Conservation (phyloP, 129 eudicot species). For the Daucus carota region DNA sequence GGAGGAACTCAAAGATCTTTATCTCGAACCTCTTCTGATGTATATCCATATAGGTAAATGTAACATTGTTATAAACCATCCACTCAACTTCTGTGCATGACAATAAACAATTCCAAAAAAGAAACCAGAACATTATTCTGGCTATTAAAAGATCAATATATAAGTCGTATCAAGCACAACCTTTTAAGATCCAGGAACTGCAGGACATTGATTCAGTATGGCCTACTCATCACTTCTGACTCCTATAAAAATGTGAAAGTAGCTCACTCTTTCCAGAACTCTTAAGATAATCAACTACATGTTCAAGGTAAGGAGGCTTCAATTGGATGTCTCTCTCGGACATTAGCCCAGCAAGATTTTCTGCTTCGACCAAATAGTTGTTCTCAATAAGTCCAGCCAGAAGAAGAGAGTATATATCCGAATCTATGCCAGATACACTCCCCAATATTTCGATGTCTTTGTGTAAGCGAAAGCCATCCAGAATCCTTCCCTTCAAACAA, state of each 20-base stretch:
- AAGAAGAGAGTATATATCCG: conserved; percentile 48
- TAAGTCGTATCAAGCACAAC: not conserved
- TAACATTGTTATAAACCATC: not conserved
- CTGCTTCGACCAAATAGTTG: conserved; percentile 46
- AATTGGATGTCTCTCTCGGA: conserved; percentile 29
- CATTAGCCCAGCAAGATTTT: conserved; percentile 52
- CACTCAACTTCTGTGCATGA: not conserved
- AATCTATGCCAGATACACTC: conserved; percentile 37
- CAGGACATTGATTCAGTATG: not conserved
- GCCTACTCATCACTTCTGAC: conserved; percentile 7
- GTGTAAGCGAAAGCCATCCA: conserved; percentile 50
- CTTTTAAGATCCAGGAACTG: not conserved
- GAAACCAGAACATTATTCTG: not conserved
- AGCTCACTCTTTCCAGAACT: conserved; percentile 36
- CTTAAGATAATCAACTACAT: conserved; percentile 29
- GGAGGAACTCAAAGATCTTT: not conserved
- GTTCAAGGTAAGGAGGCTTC: conserved; percentile 33
- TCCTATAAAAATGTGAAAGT: conserved; percentile 25
- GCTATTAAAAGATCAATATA: not conserved
- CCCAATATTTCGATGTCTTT: conserved; percentile 47
- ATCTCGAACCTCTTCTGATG: not conserved
- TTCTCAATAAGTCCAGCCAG: conserved; percentile 49
- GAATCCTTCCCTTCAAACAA: conserved; percentile 33
- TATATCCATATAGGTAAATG: not conserved
- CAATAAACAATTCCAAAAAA: not conserved